Percentiles rank a stretch among this genome's conserved stretches.
Evolutionary conservation across 805 yeast genomes (phyloP).

Genomic region (Ogataea paradorogensis): DNA sequence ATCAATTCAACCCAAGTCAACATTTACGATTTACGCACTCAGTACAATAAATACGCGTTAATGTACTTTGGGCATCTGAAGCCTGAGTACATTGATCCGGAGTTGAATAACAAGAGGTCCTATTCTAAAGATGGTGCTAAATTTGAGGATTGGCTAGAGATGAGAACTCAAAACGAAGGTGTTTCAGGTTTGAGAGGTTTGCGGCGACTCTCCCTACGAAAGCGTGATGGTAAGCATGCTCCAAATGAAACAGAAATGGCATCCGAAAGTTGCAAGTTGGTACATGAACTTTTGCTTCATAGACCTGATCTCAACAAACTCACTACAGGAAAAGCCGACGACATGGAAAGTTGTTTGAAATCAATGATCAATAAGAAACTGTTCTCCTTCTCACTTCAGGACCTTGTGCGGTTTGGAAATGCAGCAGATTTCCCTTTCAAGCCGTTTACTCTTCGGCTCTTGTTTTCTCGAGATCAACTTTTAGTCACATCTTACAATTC

Average conservation of each 20-base stretch:
- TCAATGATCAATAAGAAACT: slow-evolving; percentile 8
- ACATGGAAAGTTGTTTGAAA: slow-evolving; percentile 7
- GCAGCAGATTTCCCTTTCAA: slow-evolving; percentile 29
- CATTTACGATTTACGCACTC: slow-evolving; percentile 20
- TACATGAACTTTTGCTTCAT: slow-evolving; percentile 13
- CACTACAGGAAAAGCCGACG: slow-evolving; percentile 9
- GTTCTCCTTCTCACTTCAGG: slow-evolving; percentile 30
- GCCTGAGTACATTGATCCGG: slow-evolving; percentile 28
- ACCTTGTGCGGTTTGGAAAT: slow-evolving; percentile 30
- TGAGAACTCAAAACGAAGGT: not conserved
- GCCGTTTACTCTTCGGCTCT: slow-evolving; percentile 32
- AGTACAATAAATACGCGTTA: slow-evolving; percentile 16
- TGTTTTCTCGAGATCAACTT: slow-evolving; percentile 29
- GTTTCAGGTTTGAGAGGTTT: slow-evolving; percentile 1
- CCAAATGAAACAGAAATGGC: not conserved
- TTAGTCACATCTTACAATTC: slow-evolving; percentile 30
- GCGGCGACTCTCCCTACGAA: not conserved
- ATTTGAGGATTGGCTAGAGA: not conserved
- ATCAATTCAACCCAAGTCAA: slow-evolving; percentile 34
- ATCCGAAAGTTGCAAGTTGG: slow-evolving; percentile 3
- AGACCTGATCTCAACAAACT: slow-evolving; percentile 14
- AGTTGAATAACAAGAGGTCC: slow-evolving; percentile 19
- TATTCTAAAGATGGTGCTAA: no score
- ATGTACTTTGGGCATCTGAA: slow-evolving; percentile 23
- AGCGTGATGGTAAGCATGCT: not conserved